phyloP scores from a whole-genome alignment of 805 yeast genomes.

The Monosporozyma solicola region DNA sequence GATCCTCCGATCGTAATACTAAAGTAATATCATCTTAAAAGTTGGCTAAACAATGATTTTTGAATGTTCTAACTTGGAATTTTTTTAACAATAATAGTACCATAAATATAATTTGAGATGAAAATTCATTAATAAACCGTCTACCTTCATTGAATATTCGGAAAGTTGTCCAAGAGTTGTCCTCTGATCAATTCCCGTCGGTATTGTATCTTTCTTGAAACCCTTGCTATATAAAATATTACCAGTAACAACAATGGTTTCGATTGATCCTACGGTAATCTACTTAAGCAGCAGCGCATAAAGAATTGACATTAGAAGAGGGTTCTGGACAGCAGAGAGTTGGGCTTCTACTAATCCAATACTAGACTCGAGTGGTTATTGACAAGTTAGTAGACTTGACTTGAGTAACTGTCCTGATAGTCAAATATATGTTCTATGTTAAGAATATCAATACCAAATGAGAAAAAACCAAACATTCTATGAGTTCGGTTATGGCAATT shows the following conservation, averaged over 20 bases:
- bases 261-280: conserved; percentile 73
- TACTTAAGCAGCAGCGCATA: conserved; percentile 59
- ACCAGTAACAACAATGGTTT: conserved; percentile 84
- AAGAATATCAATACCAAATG: conserved; percentile 98
- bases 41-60: conserved; percentile 89
- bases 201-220: conserved; percentile 89
- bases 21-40: conserved; percentile 97
- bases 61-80: conserved; percentile 83
- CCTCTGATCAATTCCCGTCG: conserved; percentile 81
- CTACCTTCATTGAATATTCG: conserved; percentile 72
- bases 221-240: conserved; percentile 97
- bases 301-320: conserved; percentile 21
- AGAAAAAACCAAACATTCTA: conserved; percentile 96
- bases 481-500: conserved; percentile 92
- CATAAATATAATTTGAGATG: conserved; percentile 74
- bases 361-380: conserved; percentile 37
- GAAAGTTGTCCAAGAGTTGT: conserved; percentile 59
- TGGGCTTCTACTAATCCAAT: conserved; percentile 45
- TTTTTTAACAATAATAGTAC: conserved; percentile 63
- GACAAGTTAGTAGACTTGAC: conserved; percentile 53
- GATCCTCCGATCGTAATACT: conserved; percentile 81
- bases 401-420: conserved; percentile 94
- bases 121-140: conserved; percentile 70
- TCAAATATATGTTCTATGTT: conserved; percentile 97
- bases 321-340: conserved; percentile 50